Conservation (phyloP, 805 yeast genomes). For the Lipomyces sp. region DNA sequence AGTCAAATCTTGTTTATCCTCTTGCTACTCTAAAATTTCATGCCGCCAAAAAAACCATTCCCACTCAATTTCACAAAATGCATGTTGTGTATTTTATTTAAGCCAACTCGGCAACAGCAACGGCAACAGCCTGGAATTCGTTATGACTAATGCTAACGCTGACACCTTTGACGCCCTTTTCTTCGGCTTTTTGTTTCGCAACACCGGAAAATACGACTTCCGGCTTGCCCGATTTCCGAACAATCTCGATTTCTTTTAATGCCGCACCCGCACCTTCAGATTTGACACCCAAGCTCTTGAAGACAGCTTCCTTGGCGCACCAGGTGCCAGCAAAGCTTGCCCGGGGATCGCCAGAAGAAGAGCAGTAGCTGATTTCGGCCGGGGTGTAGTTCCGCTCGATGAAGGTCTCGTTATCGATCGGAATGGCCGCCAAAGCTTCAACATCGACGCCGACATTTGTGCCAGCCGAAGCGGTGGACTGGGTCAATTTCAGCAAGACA, state of each 20-base stretch:
- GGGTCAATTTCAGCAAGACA: conserved; percentile 62
- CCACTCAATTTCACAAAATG: background rate
- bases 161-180: conserved; percentile 69
- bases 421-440: conserved; percentile 80
- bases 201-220: conserved; percentile 73
- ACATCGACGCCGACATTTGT: conserved; percentile 94
- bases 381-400: conserved; percentile 89
- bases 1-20: background rate
- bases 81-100: too few species aligned
- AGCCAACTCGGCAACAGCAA: conserved; percentile 62
- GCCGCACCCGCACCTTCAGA: conserved; percentile 96
- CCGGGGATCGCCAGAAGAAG: conserved; percentile 71
- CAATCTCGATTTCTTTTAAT: conserved; percentile 86
- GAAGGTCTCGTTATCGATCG: conserved; percentile 87
- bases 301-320: conserved; percentile 99
- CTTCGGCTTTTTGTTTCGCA: conserved; percentile 74
- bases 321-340: conserved; percentile 97
- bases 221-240: conserved; percentile 77
- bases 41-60: background rate
- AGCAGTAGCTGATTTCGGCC: conserved; percentile 79
- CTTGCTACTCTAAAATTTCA: background rate
- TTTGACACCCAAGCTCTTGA: conserved; percentile 88
- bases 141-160: conserved; percentile 94
- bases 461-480: conserved; percentile 48
- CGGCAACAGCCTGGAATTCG: conserved; percentile 96